Conservation (phyloP, 345 rosid species). For the Garcia nutans region DNA sequence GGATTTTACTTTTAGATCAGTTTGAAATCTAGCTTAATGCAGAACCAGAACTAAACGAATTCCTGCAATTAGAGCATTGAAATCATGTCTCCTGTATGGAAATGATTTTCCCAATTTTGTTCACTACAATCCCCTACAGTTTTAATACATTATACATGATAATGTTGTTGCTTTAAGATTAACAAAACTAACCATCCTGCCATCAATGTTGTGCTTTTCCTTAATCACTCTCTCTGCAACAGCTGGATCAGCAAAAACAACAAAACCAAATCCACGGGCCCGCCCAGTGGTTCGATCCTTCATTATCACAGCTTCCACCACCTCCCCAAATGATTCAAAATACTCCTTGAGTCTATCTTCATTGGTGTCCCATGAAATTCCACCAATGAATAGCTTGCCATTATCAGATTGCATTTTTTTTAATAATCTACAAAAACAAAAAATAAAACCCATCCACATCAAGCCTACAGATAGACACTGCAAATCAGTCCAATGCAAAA, state of each 20-base stretch:
- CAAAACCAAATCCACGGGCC: constrained; percentile 98
- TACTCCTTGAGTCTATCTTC: constrained; percentile 93
- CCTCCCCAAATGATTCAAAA: constrained; percentile 83
- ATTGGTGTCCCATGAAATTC: constrained; percentile 98
- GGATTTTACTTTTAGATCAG: constrained; percentile 23
- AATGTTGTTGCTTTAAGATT: constrained; percentile 5
- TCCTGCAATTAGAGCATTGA: constrained; percentile 41
- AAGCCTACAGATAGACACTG: constrained; percentile 15
- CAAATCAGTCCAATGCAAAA: constrained; percentile 16
- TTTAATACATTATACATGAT: constrained; percentile 7
- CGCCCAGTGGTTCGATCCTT: constrained; percentile 97
- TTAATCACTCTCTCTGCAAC: constrained; percentile 85
- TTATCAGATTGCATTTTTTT: constrained; percentile 78
- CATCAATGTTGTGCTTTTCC: constrained; percentile 88
- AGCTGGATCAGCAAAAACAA: constrained; percentile 86
- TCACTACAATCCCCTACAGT: constrained; percentile 4
- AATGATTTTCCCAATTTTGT: constrained; percentile 14
- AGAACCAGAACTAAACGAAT: constrained; percentile 30
- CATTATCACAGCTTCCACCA: constrained; percentile 94
- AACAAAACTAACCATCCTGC: constrained; percentile 68
- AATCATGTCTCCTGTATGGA: constrained; percentile 22
- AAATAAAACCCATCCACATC: neutral
- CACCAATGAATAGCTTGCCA: constrained; percentile 96
- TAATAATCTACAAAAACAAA: constrained; percentile 30
- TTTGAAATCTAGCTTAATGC: constrained; percentile 32